A percentile compares a stretch with the other conserved stretches of the same genome.
phyloP scores from a whole-genome alignment of 1,284 basidiomycete genomes.

The Apiotrichum porosum region DNA sequence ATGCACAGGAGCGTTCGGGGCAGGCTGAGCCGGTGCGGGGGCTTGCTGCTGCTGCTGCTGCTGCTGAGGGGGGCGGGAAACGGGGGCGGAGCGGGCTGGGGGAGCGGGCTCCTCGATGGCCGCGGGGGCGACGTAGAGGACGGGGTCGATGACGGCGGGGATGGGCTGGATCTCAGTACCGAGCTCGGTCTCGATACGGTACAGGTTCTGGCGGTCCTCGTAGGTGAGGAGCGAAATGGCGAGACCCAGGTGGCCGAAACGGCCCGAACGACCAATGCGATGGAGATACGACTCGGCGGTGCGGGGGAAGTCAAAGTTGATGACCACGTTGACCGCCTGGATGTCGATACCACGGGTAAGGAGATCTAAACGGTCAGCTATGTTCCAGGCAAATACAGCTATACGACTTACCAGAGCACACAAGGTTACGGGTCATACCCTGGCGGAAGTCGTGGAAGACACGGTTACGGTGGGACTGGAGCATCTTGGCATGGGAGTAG shows the following conservation, averaged over 20 bases:
- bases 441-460: slow-evolving; percentile 99
- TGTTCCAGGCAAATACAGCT: too few species aligned
- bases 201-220: slow-evolving; percentile 95
- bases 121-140: slow-evolving; percentile 74
- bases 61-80: slow-evolving; percentile 10
- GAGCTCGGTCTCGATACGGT: slow-evolving; percentile 95
- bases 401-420: slow-evolving; percentile 64
- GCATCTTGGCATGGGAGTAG: slow-evolving; percentile 99
- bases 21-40: neutral
- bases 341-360: slow-evolving; percentile 99
- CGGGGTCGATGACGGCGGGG: slow-evolving; percentile 83
- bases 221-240: slow-evolving; percentile 96
- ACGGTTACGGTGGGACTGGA: slow-evolving; percentile 95
- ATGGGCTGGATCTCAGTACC: slow-evolving; percentile 98
- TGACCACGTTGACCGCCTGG: slow-evolving; percentile 98
- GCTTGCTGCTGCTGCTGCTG: slow-evolving; percentile 7
- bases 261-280: slow-evolving; percentile 81
- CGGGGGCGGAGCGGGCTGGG: slow-evolving; percentile 10
- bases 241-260: slow-evolving; percentile 93
- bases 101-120: slow-evolving; percentile 26
- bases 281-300: slow-evolving; percentile 98
- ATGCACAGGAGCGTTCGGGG: slow-evolving; percentile 3
- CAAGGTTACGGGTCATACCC: slow-evolving; percentile 95
- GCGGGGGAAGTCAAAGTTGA: slow-evolving; percentile 99
- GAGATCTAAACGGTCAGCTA: slow-evolving; percentile 59